Evolutionary conservation across 2,329 filamentous ascomycete genomes (phyloP).

Genomic region (Ophiostoma novo-ulmi): DNA sequence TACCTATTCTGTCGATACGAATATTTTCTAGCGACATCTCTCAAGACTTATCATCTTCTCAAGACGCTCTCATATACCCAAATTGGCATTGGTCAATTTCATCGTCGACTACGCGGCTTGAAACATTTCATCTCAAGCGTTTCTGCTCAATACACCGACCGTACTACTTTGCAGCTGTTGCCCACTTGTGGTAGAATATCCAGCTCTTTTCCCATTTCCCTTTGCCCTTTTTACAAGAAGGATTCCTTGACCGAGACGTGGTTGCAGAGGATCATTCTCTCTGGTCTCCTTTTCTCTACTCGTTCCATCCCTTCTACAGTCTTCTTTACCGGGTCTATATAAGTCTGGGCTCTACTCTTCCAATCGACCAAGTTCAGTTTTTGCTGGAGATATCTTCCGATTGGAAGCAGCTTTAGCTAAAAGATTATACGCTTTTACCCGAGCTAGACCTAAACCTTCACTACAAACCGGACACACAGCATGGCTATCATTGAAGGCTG

Average conservation of each 20-base stretch:
- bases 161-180: background rate
- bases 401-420: no score
- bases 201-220: background rate
- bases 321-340: background rate
- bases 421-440: no score
- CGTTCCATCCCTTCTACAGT: background rate
- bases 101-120: background rate
- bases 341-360: background rate
- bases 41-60: background rate
- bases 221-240: background rate
- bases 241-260: background rate
- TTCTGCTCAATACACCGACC: background rate
- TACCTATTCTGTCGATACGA: background rate
- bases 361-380: no score
- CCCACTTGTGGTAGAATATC: background rate
- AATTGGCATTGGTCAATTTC: background rate
- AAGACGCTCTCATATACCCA: background rate
- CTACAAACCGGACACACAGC: constrained; percentile 7
- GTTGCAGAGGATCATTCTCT: background rate
- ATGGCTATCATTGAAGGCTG: constrained; percentile 50
- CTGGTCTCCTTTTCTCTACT: background rate
- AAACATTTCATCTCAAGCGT: background rate
- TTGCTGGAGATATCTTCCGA: no score
- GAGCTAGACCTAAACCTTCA: no score
- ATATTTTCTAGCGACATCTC: background rate